These are phyloP conservation scores for Linum trigynum DNA, from an alignment of 345 rosid genomes.

Conservation along the genomic window DNA sequence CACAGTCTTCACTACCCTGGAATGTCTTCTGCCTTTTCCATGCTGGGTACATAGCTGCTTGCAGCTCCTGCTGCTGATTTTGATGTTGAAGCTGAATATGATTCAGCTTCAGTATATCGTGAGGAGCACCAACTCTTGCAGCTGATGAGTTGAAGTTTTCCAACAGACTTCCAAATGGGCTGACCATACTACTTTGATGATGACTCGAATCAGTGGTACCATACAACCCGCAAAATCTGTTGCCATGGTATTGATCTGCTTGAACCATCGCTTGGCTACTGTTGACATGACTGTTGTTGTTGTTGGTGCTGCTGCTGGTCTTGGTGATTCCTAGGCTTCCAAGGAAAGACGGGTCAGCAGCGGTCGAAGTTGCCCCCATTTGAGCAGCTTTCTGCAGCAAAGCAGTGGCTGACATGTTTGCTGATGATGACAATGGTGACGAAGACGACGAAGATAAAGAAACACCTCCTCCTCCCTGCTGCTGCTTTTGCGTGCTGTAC, in stretches of 20 bases:
- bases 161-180: not conserved
- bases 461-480: conserved; percentile 6
- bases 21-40: conserved; percentile 43
- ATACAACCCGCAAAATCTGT: conserved; percentile 43
- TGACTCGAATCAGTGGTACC: conserved; percentile 21
- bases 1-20: conserved; percentile 24
- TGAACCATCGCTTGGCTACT: conserved; percentile 11
- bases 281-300: conserved; percentile 12
- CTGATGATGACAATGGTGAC: conserved; percentile 19
- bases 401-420: conserved; percentile 87
- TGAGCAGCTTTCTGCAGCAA: conserved; percentile 89
- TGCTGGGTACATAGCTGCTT: conserved; percentile 32
- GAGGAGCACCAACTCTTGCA: not conserved
- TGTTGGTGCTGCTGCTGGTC: conserved; percentile 23
- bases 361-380: conserved; percentile 45
- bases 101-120: conserved; percentile 30
- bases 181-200: conserved; percentile 13
- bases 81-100: conserved; percentile 13
- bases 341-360: conserved; percentile 48
- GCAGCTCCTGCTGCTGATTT: conserved; percentile 6
- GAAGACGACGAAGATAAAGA: too few relatives aligned
- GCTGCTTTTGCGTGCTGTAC: conserved; percentile 47
- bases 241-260: conserved; percentile 12
- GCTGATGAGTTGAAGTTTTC: not conserved
- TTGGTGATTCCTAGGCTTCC: conserved; percentile 26